Conservation (phyloP, 2,329 filamentous ascomycete species). For the Hortaea sp. region DNA sequence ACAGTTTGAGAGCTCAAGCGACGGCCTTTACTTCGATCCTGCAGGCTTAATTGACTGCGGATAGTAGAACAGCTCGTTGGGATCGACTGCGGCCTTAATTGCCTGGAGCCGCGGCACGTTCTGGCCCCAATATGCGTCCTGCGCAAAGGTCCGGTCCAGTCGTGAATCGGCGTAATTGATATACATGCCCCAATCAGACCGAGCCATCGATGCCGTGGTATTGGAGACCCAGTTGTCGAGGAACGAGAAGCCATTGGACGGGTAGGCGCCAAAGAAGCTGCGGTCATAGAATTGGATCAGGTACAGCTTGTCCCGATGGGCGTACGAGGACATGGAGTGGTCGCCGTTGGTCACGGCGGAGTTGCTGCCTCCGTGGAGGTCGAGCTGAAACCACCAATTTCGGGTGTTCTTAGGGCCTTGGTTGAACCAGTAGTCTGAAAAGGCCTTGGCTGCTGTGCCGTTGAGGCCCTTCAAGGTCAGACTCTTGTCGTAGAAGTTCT, state of each 20-base stretch:
- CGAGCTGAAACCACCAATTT: constrained; percentile 8
- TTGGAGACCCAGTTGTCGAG: constrained; percentile 6
- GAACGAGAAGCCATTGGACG: constrained; percentile 6
- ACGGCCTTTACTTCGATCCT: no score
- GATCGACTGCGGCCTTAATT: no score
- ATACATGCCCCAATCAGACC: constrained; percentile 9
- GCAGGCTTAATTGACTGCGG: no score
- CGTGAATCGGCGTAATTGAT: constrained; percentile 8
- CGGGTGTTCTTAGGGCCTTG: constrained; percentile 3
- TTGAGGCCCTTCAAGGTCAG: constrained; percentile 7
- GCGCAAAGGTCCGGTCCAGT: constrained; percentile 3
- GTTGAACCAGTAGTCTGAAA: constrained; percentile 8
- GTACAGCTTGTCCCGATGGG: constrained; percentile 9
- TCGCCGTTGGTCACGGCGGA: constrained; percentile 9
- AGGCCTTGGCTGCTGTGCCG: constrained; percentile 5
- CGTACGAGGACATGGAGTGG: constrained; percentile 6
- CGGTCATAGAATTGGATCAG: constrained; percentile 9
- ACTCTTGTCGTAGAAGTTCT: constrained; percentile 9
- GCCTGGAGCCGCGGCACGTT: no score
- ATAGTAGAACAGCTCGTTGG: no score
- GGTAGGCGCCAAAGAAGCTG: constrained; percentile 4
- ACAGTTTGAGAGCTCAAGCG: no score
- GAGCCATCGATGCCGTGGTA: constrained; percentile 1
- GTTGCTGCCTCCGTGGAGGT: constrained; percentile 6
- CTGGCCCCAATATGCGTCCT: background rate